Conservation (phyloP, 305 asterid species). For the Fraxinus angustifolia region DNA sequence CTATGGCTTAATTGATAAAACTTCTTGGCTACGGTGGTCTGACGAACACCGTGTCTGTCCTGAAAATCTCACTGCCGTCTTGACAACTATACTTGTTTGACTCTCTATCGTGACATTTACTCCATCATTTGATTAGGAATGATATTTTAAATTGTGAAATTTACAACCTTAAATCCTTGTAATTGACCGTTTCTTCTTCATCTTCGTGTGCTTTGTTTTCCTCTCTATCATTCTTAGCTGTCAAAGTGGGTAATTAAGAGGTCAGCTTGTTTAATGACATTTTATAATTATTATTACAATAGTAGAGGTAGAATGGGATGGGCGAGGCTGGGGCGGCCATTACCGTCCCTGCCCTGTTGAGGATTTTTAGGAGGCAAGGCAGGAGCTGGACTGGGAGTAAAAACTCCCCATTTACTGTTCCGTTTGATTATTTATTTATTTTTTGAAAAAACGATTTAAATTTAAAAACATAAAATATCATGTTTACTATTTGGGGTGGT, state of each 20-base stretch:
- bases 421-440: not conserved
- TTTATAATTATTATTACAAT: too few species aligned
- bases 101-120: not conserved
- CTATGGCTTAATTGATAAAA: not conserved
- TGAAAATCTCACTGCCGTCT: not conserved
- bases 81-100: not conserved
- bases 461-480: not conserved
- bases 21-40: not conserved
- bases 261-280: not conserved
- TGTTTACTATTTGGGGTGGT: not conserved
- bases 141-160: not conserved
- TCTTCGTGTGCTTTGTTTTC: not conserved
- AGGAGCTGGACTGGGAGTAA: not conserved
- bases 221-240: not conserved
- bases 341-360: not conserved
- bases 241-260: not conserved
- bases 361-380: not conserved
- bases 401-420: not conserved
- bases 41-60: not conserved
- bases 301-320: not conserved
- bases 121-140: not conserved
- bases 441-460: too few species aligned
- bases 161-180: not conserved
- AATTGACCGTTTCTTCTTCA: not conserved
- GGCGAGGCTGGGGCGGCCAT: not conserved